phyloP scores from a whole-genome alignment of 768 basidiomycete genomes.

The Kwoniella mangroviensis region DNA sequence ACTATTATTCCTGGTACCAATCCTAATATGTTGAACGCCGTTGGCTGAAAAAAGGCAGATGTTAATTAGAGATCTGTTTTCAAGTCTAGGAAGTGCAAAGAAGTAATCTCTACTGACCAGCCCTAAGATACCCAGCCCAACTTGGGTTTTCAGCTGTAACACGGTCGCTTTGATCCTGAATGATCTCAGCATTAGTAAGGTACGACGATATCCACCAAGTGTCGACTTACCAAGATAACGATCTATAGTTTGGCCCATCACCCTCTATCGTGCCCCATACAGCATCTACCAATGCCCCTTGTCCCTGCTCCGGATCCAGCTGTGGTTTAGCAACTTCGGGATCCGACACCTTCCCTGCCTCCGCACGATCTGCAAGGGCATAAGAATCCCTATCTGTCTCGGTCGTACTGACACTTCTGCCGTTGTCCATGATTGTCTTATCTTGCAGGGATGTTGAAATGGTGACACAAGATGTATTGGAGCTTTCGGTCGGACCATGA shows the following conservation, averaged over 20 bases:
- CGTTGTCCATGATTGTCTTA: neutral
- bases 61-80: neutral
- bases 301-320: neutral
- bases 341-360: constrained; percentile 7
- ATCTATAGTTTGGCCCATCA: constrained; percentile 35
- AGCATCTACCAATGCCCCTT: constrained; percentile 32
- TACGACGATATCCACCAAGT: neutral
- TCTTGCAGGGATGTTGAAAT: neutral
- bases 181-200: neutral
- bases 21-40: constrained; percentile 26
- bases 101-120: constrained; percentile 17
- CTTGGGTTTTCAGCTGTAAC: constrained; percentile 40
- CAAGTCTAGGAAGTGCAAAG: neutral
- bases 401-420: neutral
- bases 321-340: neutral
- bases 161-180: constrained; percentile 35
- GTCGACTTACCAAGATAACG: constrained; percentile 28
- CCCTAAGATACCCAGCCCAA: constrained; percentile 42
- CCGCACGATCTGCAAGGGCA: constrained; percentile 7
- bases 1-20: constrained; percentile 29
- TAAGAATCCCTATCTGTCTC: constrained; percentile 7
- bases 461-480: neutral
- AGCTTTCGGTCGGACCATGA: constrained; percentile 31
- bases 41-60: constrained; percentile 8
- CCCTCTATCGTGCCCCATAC: constrained; percentile 39